These are phyloP conservation scores for Colletotrichum sp. DNA, from an alignment of 2,329 filamentous ascomycete genomes.

Conservation along the genomic window DNA sequence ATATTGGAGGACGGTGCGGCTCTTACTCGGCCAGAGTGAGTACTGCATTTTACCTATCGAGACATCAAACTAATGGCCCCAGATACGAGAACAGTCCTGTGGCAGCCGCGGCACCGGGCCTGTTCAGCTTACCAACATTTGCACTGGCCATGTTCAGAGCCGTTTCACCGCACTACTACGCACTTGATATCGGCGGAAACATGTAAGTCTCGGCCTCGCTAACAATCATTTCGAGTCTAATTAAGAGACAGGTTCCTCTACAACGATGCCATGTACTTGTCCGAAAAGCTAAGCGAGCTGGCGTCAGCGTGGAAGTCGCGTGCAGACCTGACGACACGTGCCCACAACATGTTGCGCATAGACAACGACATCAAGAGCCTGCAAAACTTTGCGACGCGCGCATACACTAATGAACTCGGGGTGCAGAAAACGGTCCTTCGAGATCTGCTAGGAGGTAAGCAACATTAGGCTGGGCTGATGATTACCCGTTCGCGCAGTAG, in stretches of 20 bases:
- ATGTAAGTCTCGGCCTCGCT: constrained; percentile 54
- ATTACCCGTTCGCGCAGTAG: not conserved
- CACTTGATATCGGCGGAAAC: constrained; percentile 63
- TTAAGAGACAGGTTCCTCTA: constrained; percentile 62
- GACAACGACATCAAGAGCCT: constrained; percentile 66
- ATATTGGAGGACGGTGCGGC: constrained; percentile 66
- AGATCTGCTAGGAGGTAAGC: constrained; percentile 61
- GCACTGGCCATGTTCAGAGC: constrained; percentile 81
- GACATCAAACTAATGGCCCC: not conserved
- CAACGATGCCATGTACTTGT: constrained; percentile 70
- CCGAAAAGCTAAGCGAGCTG: constrained; percentile 60
- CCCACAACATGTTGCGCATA: constrained; percentile 60
- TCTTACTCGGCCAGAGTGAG: constrained; percentile 58
- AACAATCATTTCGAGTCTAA: constrained; percentile 22
- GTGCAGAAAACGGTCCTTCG: constrained; percentile 66
- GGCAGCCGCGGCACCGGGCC: constrained; percentile 68
- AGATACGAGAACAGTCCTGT: constrained; percentile 60
- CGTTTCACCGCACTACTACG: constrained; percentile 77
- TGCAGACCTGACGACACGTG: constrained; percentile 54
- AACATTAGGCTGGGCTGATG: not conserved
- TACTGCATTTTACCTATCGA: not conserved
- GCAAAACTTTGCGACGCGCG: constrained; percentile 64
- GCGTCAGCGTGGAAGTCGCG: constrained; percentile 57
- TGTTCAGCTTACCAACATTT: constrained; percentile 76
- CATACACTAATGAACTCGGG: constrained; percentile 65